Conservation (phyloP, 139 green algal genomes). For the Tetradesmus lagerheimii region DNA sequence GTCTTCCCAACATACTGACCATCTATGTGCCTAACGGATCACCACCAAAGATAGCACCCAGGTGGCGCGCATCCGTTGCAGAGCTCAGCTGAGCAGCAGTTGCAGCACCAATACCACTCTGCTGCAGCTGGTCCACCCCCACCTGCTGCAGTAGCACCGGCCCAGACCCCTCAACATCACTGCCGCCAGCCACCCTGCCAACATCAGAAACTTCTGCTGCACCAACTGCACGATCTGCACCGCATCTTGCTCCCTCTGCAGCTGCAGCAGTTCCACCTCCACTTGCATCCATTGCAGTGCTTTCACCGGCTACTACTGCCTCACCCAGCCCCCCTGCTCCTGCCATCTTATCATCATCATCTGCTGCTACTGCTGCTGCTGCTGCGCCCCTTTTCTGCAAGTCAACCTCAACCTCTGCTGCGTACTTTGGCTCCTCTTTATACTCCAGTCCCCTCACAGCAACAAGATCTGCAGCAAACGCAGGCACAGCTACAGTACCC, state of each 20-base stretch:
- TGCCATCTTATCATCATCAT: background rate
- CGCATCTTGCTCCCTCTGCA: background rate
- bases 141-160: slow-evolving; percentile 24
- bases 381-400: background rate
- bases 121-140: background rate
- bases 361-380: background rate
- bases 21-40: background rate
- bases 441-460: background rate
- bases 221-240: background rate
- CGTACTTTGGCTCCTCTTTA: slow-evolving; percentile 35
- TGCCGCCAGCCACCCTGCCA: background rate
- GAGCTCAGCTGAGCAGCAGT: background rate
- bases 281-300: background rate
- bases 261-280: background rate
- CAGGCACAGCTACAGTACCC: slow-evolving; percentile 14
- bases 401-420: background rate
- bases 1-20: no score
- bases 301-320: background rate
- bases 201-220: slow-evolving; percentile 9
- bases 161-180: slow-evolving; percentile 2
- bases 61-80: background rate
- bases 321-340: background rate
- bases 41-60: slow-evolving; percentile 30
- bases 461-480: background rate
- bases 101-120: background rate